Base-by-base conservation (phyloP, 208 protist species). In the Trypanosoma vivax region DNA sequence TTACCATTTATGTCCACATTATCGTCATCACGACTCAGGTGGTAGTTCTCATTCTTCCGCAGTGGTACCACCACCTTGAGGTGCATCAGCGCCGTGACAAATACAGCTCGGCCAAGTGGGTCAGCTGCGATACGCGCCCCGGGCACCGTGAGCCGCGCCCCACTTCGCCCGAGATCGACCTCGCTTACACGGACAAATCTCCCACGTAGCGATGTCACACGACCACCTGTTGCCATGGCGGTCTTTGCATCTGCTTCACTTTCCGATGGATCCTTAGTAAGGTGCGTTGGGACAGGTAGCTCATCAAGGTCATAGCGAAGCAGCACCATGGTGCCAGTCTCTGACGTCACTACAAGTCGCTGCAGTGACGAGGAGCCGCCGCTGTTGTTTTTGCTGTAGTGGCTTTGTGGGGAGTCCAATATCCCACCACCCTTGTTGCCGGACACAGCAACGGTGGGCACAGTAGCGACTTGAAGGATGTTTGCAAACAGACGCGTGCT, bases 121-220 rank as follows among this genome's bases (percentile, higher is more conserved):
- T 99, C 97, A 9, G 88, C 83, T 0, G 88, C 94, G n/a, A 99
- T 60, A 47, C 92, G 95, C 39, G 97, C 83, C 0, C 90, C 90
- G 0, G 97, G 96, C 33, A 97, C 93, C 13, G 96, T 97, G 42
- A 98, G 79, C 10, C 97, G 77, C 50, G 90, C 96, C 16, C 98
- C 98, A 21, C 93, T 95, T 60, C 98, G 96, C 27, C 97, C 97
- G 42, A 97, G 97, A 18, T 84, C 96, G 43, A 98, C 92, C 47
- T 94, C 69, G 70, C 98, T 98, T 37, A 99, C 86, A 40, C 88
- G 83, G 35, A 97, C 83, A 49, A 98, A 98, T 16, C 37, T n/a
- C 38, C 70, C 74, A 7, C 66, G 62, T 31, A 92, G 69, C 2
- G 80, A 88, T 5, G 73, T 72, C 38, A 85, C 66, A 1, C 66